Conservation (phyloP, 768 basidiomycete species). For the Leucocoprinus sp. region DNA sequence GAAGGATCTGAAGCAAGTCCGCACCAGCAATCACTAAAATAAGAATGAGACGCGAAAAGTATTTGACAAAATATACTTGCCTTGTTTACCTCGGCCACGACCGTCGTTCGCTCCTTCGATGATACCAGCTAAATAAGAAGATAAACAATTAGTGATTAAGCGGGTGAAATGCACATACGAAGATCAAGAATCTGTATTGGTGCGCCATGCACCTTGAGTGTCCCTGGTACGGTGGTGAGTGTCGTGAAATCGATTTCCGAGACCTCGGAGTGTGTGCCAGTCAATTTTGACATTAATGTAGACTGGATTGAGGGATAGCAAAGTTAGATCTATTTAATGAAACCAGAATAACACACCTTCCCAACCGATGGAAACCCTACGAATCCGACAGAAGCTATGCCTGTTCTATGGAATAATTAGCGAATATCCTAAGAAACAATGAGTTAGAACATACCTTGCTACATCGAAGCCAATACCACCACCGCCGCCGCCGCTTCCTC, state of each 20-base stretch:
- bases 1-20: conserved; percentile 15
- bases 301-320: conserved; percentile 38
- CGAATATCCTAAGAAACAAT: not conserved
- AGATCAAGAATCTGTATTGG: conserved; percentile 93
- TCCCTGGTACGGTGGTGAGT: conserved; percentile 91
- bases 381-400: conserved; percentile 95
- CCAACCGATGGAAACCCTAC: conserved; percentile 91
- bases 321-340: not conserved
- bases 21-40: conserved; percentile 67
- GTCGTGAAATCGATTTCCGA: conserved; percentile 98
- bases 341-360: conserved; percentile 45
- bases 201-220: conserved; percentile 89
- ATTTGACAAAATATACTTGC: conserved; percentile 28
- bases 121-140: conserved; percentile 65
- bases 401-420: conserved; percentile 48
- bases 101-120: conserved; percentile 98
- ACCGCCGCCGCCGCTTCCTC: conserved; percentile 78
- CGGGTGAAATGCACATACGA: conserved; percentile 40
- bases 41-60: conserved; percentile 5
- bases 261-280: conserved; percentile 93
- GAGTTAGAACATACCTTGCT: conserved; percentile 40
- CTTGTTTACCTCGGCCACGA: conserved; percentile 92
- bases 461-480: conserved; percentile 95
- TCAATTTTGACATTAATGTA: conserved; percentile 90
- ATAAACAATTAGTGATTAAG: not conserved